Percentiles rank a stretch among this genome's conserved stretches.
phyloP scores from a whole-genome alignment of 1,284 basidiomycete genomes.

The Trametes polyzona region DNA sequence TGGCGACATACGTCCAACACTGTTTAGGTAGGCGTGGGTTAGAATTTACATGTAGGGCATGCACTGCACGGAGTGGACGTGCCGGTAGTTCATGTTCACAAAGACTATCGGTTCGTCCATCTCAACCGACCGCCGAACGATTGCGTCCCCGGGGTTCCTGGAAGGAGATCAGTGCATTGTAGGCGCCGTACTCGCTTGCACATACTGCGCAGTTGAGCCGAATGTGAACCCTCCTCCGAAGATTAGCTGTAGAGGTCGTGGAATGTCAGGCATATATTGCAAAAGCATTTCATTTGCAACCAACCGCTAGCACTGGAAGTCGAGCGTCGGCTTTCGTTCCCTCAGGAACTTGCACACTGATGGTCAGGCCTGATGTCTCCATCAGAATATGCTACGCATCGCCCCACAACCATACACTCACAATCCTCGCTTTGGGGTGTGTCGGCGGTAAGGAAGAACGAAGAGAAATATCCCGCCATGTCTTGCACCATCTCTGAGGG shows the following conservation, averaged over 20 bases:
- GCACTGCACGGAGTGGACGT: neutral
- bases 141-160: slow-evolving; percentile 30
- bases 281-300: neutral
- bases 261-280: neutral
- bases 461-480: too few species aligned
- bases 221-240: slow-evolving; percentile 23
- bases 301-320: slow-evolving; percentile 60
- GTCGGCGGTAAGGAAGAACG: too few species aligned
- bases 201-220: neutral
- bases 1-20: too few species aligned
- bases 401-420: slow-evolving; percentile 37
- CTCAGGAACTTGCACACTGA: slow-evolving; percentile 58
- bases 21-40: too few species aligned
- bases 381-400: neutral
- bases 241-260: slow-evolving; percentile 15
- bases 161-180: neutral
- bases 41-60: too few species aligned
- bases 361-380: slow-evolving; percentile 47
- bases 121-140: slow-evolving; percentile 50
- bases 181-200: neutral
- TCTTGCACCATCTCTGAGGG: slow-evolving; percentile 39
- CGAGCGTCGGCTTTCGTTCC: slow-evolving; percentile 41
- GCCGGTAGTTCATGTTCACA: slow-evolving; percentile 16
- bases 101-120: slow-evolving; percentile 4
- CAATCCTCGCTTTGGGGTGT: slow-evolving; percentile 55